A percentile compares a stretch with the other conserved stretches of the same genome.
phyloP scores from a whole-genome alignment of 306 rosid genomes.

The Abrus precatorius region DNA sequence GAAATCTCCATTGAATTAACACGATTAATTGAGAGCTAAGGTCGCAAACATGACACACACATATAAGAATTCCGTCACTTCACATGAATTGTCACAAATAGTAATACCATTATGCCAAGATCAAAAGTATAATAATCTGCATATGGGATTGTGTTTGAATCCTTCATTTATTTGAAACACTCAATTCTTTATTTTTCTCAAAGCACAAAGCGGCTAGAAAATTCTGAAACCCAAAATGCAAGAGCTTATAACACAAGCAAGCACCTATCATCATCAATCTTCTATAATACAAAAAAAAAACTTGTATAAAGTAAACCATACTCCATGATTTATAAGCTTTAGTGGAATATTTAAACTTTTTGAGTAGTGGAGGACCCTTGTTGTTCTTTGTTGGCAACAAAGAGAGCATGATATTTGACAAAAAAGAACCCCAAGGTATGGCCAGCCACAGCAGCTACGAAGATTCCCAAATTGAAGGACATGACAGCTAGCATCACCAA shows the following conservation, averaged over 20 bases:
- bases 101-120: no score
- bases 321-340: background rate
- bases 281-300: background rate
- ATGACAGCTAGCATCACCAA: constrained; percentile 75
- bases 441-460: constrained; percentile 74
- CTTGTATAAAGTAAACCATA: background rate
- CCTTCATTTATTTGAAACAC: no score
- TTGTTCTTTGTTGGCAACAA: constrained; percentile 14
- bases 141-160: no score
- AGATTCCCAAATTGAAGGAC: constrained; percentile 77
- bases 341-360: constrained; percentile 32
- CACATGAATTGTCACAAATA: no score
- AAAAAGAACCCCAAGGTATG: constrained; percentile 60
- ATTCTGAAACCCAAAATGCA: background rate
- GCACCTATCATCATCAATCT: background rate
- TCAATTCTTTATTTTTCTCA: background rate
- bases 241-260: constrained; percentile 6
- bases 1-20: no score
- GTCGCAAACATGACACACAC: no score
- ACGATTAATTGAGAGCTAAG: no score
- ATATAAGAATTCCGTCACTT: no score
- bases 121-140: no score
- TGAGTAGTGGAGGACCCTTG: background rate
- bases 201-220: background rate
- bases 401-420: constrained; percentile 49